Conservation (phyloP, 768 basidiomycete genomes). For the Lyophyllum shimeji region DNA sequence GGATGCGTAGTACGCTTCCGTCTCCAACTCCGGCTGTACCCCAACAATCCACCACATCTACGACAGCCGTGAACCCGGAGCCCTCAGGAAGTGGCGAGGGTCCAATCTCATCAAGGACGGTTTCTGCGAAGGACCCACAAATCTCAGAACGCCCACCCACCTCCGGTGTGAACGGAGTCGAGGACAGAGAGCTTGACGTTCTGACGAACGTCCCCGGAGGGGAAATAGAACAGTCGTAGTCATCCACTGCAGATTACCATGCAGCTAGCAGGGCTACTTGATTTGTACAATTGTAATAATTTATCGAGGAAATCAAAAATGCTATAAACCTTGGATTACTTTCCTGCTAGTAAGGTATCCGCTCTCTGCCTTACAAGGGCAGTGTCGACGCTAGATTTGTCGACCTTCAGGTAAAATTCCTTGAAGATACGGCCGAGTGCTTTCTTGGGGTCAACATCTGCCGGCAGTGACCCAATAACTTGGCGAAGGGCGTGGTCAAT, state of each 20-base stretch:
- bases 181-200: background rate
- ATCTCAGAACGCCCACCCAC: conserved; percentile 1
- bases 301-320: background rate
- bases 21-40: conserved; percentile 21
- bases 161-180: conserved; percentile 5
- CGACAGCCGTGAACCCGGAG: conserved; percentile 6
- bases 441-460: conserved; percentile 26
- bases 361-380: conserved; percentile 55
- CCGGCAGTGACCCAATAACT: conserved; percentile 33
- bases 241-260: background rate
- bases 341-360: conserved; percentile 33
- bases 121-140: background rate
- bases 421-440: conserved; percentile 57
- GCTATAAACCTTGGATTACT: conserved; percentile 1
- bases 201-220: background rate
- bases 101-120: background rate
- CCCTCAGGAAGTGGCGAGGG: background rate
- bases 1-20: conserved; percentile 73
- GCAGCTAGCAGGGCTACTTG: background rate
- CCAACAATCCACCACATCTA: conserved; percentile 13
- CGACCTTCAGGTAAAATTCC: conserved; percentile 59
- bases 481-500: conserved; percentile 52
- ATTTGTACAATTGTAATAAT: conserved; percentile 3
- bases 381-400: conserved; percentile 58
- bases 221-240: background rate